Percentiles rank a stretch among this genome's conserved stretches.
Evolutionary conservation across 2,329 filamentous ascomycete genomes (phyloP).

Genomic region (Fusarium sp.): DNA sequence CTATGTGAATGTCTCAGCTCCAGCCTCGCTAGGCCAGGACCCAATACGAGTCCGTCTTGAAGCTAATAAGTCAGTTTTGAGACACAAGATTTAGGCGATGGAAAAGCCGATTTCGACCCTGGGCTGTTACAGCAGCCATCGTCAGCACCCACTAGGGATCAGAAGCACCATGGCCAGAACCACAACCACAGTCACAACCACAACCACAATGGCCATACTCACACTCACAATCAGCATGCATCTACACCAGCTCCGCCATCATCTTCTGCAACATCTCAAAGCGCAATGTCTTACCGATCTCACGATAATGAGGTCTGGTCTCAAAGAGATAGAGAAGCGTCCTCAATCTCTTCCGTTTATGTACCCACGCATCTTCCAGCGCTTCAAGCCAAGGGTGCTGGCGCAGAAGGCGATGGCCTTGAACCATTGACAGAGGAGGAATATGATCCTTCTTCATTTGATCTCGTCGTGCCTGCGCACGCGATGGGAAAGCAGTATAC

Average conservation of each 20-base stretch:
- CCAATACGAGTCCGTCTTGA: no score
- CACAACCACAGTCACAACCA: background rate
- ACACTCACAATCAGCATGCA: background rate
- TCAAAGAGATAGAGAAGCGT: slow-evolving; percentile 26
- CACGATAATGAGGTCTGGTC: slow-evolving; percentile 29
- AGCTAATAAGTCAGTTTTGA: slow-evolving; percentile 17
- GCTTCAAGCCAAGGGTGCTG: slow-evolving; percentile 34
- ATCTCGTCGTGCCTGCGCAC: slow-evolving; percentile 40
- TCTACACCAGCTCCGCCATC: slow-evolving; percentile 8
- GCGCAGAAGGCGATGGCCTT: slow-evolving; percentile 33
- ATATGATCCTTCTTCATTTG: slow-evolving; percentile 41
- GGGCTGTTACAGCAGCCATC: slow-evolving; percentile 11
- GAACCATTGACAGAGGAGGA: slow-evolving; percentile 41
- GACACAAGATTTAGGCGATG: slow-evolving; percentile 27
- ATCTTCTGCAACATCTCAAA: slow-evolving; percentile 28
- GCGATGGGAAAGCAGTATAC: slow-evolving; percentile 55
- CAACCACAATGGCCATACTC: background rate
- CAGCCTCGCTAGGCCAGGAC: background rate
- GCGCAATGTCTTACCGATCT: slow-evolving; percentile 30
- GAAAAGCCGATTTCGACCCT: slow-evolving; percentile 18
- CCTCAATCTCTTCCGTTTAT: slow-evolving; percentile 35
- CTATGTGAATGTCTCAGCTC: background rate
- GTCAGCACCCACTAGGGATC: background rate
- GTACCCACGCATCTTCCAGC: slow-evolving; percentile 30
- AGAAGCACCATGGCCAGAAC: background rate